phyloP scores from a whole-genome alignment of 2,329 filamentous ascomycete genomes.

The Colletotrichum eleusines region DNA sequence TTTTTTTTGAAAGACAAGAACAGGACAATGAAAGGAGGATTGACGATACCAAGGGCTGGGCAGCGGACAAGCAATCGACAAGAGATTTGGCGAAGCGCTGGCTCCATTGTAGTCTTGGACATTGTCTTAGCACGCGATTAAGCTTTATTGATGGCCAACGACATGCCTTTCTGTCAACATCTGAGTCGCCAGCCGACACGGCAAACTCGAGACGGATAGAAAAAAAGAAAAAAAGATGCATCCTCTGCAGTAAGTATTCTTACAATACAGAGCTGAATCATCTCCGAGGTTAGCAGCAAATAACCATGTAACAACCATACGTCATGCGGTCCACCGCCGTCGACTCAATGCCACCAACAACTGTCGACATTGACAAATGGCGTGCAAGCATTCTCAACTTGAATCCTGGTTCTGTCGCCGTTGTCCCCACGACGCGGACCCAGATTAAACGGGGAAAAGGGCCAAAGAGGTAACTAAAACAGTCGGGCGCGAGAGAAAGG shows the following conservation, averaged over 20 bases:
- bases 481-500: neutral
- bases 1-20: neutral
- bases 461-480: constrained; percentile 15
- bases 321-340: constrained; percentile 33
- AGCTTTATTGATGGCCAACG: constrained; percentile 23
- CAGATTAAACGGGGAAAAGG: constrained; percentile 23
- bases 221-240: neutral
- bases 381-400: constrained; percentile 35
- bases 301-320: constrained; percentile 19
- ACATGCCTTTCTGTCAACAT: constrained; percentile 1
- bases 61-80: constrained; percentile 33
- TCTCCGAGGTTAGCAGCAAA: neutral
- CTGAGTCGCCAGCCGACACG: neutral
- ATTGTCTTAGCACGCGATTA: constrained; percentile 17
- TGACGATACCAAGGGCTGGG: constrained; percentile 1
- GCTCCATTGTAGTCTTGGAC: constrained; percentile 16
- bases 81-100: constrained; percentile 29
- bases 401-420: constrained; percentile 38
- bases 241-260: neutral
- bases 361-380: constrained; percentile 40
- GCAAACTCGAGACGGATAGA: neutral
- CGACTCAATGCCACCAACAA: constrained; percentile 34
- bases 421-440: constrained; percentile 32
- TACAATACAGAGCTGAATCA: neutral
- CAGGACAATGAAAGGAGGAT: neutral